These are phyloP conservation scores for Eucalyptus pauciflora DNA, from an alignment of 345 rosid genomes.

Conservation along the genomic window DNA sequence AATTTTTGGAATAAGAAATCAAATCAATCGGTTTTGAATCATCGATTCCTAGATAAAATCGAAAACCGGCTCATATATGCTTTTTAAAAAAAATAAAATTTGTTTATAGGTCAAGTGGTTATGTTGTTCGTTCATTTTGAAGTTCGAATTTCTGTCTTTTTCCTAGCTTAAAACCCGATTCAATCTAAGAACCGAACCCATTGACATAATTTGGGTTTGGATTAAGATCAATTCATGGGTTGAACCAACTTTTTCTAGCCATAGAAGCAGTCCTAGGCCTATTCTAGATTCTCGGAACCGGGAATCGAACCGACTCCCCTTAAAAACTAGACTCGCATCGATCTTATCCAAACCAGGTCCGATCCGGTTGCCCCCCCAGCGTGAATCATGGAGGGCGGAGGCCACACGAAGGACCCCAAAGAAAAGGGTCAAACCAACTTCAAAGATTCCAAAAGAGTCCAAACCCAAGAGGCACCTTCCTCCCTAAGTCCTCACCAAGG, in stretches of 20 bases:
- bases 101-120: no score
- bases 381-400: background rate
- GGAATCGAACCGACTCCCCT: background rate
- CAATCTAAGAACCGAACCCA: fast-evolving
- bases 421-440: background rate
- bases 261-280: fast-evolving
- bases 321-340: background rate
- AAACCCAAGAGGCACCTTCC: background rate
- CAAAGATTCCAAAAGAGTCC: background rate
- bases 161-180: background rate
- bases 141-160: background rate
- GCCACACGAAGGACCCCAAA: background rate
- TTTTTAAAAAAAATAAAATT: background rate
- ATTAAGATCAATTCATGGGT: background rate
- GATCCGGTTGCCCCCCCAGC: fast-evolving
- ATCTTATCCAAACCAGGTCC: background rate
- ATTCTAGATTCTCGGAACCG: fast-evolving
- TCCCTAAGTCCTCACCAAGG: background rate
- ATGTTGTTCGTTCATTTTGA: background rate
- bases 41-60: fast-evolving
- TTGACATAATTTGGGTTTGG: fast-evolving
- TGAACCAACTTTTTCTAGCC: background rate
- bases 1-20: background rate
- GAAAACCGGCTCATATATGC: background rate
- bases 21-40: background rate